Base-by-base conservation (phyloP, 805 yeast species). In the Danielozyma ontarioensis region DNA sequence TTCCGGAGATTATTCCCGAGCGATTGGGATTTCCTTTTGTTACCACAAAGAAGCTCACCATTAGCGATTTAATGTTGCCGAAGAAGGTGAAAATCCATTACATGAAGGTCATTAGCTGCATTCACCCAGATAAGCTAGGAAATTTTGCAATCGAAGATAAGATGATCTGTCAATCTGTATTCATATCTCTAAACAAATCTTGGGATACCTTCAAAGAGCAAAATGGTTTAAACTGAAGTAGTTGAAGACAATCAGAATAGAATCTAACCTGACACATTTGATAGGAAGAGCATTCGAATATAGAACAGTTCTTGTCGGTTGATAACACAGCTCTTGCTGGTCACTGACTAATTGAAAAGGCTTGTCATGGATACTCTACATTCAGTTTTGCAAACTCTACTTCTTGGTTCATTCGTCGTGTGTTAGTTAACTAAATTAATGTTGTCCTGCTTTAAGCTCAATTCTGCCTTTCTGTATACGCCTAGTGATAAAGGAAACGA, bases 11-110 rank as follows among this genome's bases (percentile, higher is more conserved):
- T 13, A 58, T 93, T 11, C 78, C 84, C 10, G 40, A 38, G 3
- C 34, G 44, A 5, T 47, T 59, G 22, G 59, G 59, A 4, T 55
- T 58, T 33, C 48, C 60, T 1, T 59, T 59, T 27, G 34, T 54
- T 18, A 50, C 57, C 3, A 39, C 46, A 3, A 46, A 47, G 34
- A 56, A 54, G 13, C 39, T 53, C 35, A 55, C 78, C 1, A 57
- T 82, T 50, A 70, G 80, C 3, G 97, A 90, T 36, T 64, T 93
- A 38, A 93, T 93, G 38, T 64, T 89, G 42, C 90, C 95, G 13
- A 89, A 88, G 47, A 88, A 84, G 54, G 97, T 88, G 25, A 90
- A 90, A 55, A 64, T 90, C 24, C 68, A 69, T 13, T 93, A 93
- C 56, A 76, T 83, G 86, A 82, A 80, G 48, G 90, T 86, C 1